phyloP scores from a whole-genome alignment of 2,329 filamentous ascomycete genomes.

The Calonectria hongkongensis region DNA sequence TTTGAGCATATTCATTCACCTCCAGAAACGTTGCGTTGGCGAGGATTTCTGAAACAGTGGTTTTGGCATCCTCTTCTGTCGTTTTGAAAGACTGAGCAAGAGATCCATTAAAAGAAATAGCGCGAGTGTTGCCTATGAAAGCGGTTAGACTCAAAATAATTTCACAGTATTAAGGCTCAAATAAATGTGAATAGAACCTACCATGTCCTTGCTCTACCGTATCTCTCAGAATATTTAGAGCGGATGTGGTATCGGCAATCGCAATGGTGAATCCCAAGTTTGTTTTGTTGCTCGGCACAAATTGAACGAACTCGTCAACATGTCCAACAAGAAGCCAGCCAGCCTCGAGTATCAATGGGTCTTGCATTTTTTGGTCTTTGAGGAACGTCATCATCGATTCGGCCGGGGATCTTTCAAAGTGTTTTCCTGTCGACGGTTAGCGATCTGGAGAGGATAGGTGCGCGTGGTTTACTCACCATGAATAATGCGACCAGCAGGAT shows the following conservation, averaged over 20 bases:
- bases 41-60: constrained; percentile 35
- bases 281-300: constrained; percentile 50
- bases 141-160: neutral
- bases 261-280: constrained; percentile 53
- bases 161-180: neutral
- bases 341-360: constrained; percentile 57
- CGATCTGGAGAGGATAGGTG: neutral
- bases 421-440: constrained; percentile 7
- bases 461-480: constrained; percentile 35
- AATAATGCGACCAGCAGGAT: constrained; percentile 49
- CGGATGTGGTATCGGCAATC: constrained; percentile 49
- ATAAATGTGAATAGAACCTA: neutral
- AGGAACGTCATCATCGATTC: constrained; percentile 4
- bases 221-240: constrained; percentile 51
- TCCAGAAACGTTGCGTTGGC: constrained; percentile 16
- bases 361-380: constrained; percentile 58
- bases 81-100: constrained; percentile 21
- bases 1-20: constrained; percentile 7
- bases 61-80: constrained; percentile 26
- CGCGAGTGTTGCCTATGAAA: neutral
- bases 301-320: constrained; percentile 56
- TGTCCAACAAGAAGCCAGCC: constrained; percentile 54
- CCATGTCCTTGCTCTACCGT: constrained; percentile 53
- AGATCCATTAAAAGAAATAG: constrained; percentile 30
- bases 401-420: constrained; percentile 10